Conservation (phyloP, 2,329 filamentous ascomycete genomes). For the Nigrospora osmanthi region DNA sequence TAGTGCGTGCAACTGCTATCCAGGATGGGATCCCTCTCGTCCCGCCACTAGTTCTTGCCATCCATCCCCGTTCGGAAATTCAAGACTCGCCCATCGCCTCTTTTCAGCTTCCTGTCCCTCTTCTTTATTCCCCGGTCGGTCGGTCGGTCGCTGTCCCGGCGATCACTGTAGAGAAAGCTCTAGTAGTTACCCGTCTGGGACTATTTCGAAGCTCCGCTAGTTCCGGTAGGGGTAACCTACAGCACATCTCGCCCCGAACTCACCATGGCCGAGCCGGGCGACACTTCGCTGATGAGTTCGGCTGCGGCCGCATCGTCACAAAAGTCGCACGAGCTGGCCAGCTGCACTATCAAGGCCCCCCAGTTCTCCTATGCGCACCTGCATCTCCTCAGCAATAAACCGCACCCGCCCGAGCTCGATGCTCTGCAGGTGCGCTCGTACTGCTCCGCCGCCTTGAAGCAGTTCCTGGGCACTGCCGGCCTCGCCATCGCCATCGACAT, state of each 20-base stretch:
- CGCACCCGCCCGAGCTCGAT: constrained; percentile 36
- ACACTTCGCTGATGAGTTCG: neutral
- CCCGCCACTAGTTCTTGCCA: too few species aligned
- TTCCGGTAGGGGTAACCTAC: too few species aligned
- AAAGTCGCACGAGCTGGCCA: constrained; percentile 40
- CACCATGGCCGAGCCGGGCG: neutral
- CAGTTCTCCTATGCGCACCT: constrained; percentile 51
- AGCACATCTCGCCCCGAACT: neutral
- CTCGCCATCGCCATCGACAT: constrained; percentile 62
- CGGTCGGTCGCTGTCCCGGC: too few species aligned
- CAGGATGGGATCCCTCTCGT: too few species aligned
- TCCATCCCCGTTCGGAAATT: too few species aligned
- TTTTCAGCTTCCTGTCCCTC: too few species aligned
- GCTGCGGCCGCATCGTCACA: constrained; percentile 1
- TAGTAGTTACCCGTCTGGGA: too few species aligned
- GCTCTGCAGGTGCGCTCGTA: constrained; percentile 54
- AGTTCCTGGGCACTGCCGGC: constrained; percentile 65
- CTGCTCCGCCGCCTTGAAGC: constrained; percentile 53
- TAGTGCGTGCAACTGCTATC: too few species aligned
- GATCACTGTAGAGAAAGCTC: too few species aligned
- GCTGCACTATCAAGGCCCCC: constrained; percentile 41
- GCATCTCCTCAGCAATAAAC: constrained; percentile 29
- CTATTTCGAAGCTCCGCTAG: too few species aligned
- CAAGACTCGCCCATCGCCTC: too few species aligned
- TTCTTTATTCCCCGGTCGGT: too few species aligned